Evolutionary conservation across 1,284 basidiomycete species (phyloP).

Genomic region (Mycena sp.): DNA sequence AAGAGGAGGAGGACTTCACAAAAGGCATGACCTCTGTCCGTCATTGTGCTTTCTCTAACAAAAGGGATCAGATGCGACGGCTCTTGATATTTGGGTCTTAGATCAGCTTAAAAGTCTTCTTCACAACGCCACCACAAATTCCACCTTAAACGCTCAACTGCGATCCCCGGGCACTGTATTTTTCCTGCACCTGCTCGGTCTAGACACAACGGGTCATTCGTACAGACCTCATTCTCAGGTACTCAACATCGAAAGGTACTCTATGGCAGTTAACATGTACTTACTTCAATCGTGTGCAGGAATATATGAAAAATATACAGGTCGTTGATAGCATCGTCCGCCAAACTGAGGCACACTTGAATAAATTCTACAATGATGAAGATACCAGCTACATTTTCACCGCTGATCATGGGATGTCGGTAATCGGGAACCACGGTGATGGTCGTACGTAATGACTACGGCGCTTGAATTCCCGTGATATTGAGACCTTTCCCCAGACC

Average conservation of each 20-base stretch:
- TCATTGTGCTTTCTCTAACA: not conserved
- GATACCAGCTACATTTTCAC: conserved; percentile 87
- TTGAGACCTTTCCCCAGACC: conserved; percentile 63
- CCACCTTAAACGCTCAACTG: conserved; percentile 58
- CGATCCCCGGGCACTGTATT: conserved; percentile 74
- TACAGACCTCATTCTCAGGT: conserved; percentile 87
- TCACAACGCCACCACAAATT: conserved; percentile 66
- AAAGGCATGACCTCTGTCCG: conserved; percentile 62
- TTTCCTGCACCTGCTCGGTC: conserved; percentile 86
- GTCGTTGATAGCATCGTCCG: conserved; percentile 84
- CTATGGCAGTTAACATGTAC: not conserved
- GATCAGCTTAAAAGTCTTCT: conserved; percentile 71
- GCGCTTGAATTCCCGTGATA: too few species aligned
- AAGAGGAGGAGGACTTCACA: conserved; percentile 86
- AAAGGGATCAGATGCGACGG: conserved; percentile 70
- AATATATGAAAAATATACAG: conserved; percentile 89
- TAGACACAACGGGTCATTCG: conserved; percentile 91
- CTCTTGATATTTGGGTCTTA: conserved; percentile 84
- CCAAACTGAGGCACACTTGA: conserved; percentile 70
- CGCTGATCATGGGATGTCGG: conserved; percentile 92
- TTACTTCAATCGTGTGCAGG: conserved; percentile 52
- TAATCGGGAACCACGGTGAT: conserved; percentile 91
- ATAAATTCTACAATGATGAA: conserved; percentile 72
- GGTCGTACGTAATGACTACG: conserved; percentile 64
- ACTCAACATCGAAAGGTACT: conserved; percentile 3